Percentiles rank a stretch among this genome's conserved stretches.
Evolutionary conservation across 306 rosid species (phyloP).

Genomic region (Cotoneaster glaucophyllus): DNA sequence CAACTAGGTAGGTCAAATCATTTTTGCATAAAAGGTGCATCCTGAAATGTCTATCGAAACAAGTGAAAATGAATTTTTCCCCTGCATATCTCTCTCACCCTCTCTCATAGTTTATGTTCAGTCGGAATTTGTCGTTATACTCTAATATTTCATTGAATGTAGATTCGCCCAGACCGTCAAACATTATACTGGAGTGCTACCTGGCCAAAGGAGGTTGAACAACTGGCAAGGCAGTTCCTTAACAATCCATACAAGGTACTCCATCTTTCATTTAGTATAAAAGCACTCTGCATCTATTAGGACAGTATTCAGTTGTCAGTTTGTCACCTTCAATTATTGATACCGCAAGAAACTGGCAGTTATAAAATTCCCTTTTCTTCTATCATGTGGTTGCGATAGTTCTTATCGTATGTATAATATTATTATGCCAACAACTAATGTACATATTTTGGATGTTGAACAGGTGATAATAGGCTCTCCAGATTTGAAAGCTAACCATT

Average conservation of each 20-base stretch:
- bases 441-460: slow-evolving; percentile 15
- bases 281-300: neutral
- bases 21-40: neutral
- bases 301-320: neutral
- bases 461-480: slow-evolving; percentile 89
- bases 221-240: slow-evolving; percentile 75
- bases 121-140: neutral
- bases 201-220: slow-evolving; percentile 99
- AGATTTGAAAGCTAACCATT: slow-evolving; percentile 90
- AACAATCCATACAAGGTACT: slow-evolving; percentile 85
- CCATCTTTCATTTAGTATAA: neutral
- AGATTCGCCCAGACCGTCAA: slow-evolving; percentile 96
- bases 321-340: neutral
- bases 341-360: neutral
- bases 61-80: neutral
- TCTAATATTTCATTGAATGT: slow-evolving; percentile 16
- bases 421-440: neutral
- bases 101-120: neutral
- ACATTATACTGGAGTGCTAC: slow-evolving; percentile 99
- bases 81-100: neutral
- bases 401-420: neutral
- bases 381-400: neutral
- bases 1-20: neutral
- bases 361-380: neutral
- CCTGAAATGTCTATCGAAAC: neutral